Conservation (phyloP, 495 filamentous ascomycete genomes). For the Podospora anserina region DNA sequence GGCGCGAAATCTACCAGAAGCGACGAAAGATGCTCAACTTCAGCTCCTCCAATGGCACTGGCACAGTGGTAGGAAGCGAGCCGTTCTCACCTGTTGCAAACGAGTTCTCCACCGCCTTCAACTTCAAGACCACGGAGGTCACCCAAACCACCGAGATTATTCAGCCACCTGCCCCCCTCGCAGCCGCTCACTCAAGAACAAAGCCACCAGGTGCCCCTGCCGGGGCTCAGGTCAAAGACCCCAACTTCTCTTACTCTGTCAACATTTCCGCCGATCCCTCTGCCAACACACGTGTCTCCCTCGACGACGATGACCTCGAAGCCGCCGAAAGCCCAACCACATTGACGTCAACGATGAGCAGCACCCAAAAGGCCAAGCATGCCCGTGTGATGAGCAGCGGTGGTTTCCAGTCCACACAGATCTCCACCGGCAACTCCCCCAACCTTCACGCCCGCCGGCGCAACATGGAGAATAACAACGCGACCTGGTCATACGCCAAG, state of each 20-base stretch:
- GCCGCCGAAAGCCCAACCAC: constrained; percentile 2
- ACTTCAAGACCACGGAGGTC: constrained; percentile 58
- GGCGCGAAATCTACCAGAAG: constrained; percentile 63
- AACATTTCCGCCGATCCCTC: constrained; percentile 42
- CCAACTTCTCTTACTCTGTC: constrained; percentile 43
- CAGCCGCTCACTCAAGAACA: constrained; percentile 18
- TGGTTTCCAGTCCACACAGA: not conserved
- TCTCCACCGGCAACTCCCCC: constrained; percentile 9
- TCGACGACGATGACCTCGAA: constrained; percentile 22
- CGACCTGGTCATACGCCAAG: constrained; percentile 76
- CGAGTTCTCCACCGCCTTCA: constrained; percentile 37
- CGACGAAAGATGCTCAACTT: constrained; percentile 48
- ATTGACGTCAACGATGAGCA: not conserved
- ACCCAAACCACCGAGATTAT: constrained; percentile 44
- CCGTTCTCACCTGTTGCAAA: constrained; percentile 9
- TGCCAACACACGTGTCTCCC: constrained; percentile 15
- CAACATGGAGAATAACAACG: constrained; percentile 44
- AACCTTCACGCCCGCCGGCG: constrained; percentile 21
- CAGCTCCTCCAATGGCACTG: constrained; percentile 27
- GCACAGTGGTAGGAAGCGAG: constrained; percentile 14
- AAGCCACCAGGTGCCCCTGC: constrained; percentile 6
- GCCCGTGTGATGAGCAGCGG: constrained; percentile 2
- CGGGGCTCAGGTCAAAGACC: constrained; percentile 11
- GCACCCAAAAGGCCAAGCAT: not conserved
- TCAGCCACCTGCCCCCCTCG: constrained; percentile 25